Conservation (phyloP, 805 yeast genomes). For the Ogataea salicorniae region DNA sequence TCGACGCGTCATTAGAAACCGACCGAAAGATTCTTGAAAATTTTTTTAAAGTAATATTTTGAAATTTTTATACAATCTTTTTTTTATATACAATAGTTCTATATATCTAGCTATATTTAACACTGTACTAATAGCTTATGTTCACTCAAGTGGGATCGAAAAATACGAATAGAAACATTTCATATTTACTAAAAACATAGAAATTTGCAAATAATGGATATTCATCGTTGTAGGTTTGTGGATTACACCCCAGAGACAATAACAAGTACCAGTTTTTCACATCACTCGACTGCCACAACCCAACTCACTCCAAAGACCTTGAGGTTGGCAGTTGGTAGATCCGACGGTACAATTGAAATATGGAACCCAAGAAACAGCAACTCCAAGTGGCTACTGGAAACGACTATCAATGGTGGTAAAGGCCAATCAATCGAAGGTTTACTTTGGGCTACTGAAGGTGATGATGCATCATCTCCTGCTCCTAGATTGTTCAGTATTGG, state of each 20-base stretch:
- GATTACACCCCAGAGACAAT: slow-evolving; percentile 83
- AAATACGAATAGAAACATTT: too few relatives aligned
- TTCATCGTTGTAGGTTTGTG: slow-evolving; percentile 89
- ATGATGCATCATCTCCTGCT: slow-evolving; percentile 32
- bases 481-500: slow-evolving; percentile 87
- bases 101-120: too few relatives aligned
- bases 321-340: slow-evolving; percentile 85
- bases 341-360: slow-evolving; percentile 91
- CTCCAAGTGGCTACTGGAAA: slow-evolving; percentile 76
- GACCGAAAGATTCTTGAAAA: too few relatives aligned
- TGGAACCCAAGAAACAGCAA: slow-evolving; percentile 71
- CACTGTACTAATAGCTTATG: too few relatives aligned
- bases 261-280: slow-evolving; percentile 77
- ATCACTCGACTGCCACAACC: slow-evolving; percentile 38
- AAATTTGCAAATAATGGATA: slow-evolving; percentile 42
- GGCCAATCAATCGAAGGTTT: slow-evolving; percentile 87
- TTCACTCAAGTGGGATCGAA: too few relatives aligned
- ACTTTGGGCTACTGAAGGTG: slow-evolving; percentile 57
- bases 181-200: too few relatives aligned
- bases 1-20: too few relatives aligned
- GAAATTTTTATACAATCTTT: too few relatives aligned
- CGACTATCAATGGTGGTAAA: slow-evolving; percentile 66
- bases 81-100: too few relatives aligned
- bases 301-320: slow-evolving; percentile 47
- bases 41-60: too few relatives aligned